Evolutionary conservation across 805 yeast genomes (phyloP).

Genomic region (Monosporozyma aerobia): DNA sequence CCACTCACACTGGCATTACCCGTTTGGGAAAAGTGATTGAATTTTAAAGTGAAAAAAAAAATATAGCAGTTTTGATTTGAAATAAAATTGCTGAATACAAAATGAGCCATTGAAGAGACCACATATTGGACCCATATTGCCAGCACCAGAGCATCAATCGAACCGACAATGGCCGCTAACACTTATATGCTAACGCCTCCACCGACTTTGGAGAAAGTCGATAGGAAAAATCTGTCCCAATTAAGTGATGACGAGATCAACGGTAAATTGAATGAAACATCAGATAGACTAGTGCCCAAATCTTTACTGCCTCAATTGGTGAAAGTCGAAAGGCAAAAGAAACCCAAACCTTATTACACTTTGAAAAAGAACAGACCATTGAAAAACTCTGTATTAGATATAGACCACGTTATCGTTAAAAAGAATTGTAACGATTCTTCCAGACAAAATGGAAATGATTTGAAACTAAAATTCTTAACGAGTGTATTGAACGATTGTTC

Average conservation of each 20-base stretch:
- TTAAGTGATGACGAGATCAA: not conserved
- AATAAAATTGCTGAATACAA: too few relatives aligned
- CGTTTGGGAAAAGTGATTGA: too few relatives aligned
- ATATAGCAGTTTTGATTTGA: too few relatives aligned
- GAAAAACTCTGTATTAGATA: conserved; percentile 36
- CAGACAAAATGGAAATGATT: too few relatives aligned
- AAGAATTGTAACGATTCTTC: conserved; percentile 10
- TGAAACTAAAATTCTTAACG: conserved; percentile 36
- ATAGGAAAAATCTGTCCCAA: not conserved
- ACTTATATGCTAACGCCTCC: conserved; percentile 14
- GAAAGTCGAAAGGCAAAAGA: conserved; percentile 2
- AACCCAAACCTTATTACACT: not conserved
- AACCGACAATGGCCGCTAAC: not conserved
- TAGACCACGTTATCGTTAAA: conserved; percentile 17
- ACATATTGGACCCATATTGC: too few relatives aligned
- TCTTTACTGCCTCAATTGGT: conserved; percentile 14
- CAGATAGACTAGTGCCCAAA: conserved; percentile 10
- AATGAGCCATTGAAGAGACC: too few relatives aligned
- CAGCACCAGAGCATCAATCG: too few relatives aligned
- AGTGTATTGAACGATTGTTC: conserved; percentile 48
- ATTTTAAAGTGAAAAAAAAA: too few relatives aligned
- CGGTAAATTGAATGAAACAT: not conserved
- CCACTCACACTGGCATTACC: too few relatives aligned
- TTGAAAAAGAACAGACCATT: conserved; percentile 34
- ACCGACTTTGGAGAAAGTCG: conserved; percentile 1